Conservation (phyloP, 345 rosid genomes). For the Triadica sebifera region DNA sequence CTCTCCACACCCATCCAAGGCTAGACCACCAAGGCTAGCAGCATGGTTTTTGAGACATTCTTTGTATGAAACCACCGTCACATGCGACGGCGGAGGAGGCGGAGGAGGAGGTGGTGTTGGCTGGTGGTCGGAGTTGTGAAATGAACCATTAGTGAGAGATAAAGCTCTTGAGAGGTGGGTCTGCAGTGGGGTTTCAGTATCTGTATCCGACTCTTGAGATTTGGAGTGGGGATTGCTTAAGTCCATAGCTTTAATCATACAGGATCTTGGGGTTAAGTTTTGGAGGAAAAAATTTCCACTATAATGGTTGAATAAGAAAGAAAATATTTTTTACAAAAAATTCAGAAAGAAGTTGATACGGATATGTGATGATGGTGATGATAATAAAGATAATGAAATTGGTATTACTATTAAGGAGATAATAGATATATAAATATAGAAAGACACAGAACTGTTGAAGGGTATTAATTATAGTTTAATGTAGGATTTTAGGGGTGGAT, state of each 20-base stretch:
- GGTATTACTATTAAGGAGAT: neutral
- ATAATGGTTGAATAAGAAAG: no score
- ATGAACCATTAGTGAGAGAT: slow-evolving; percentile 16
- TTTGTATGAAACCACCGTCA: slow-evolving; percentile 55
- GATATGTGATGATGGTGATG: neutral
- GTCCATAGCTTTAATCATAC: slow-evolving; percentile 22
- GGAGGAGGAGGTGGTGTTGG: slow-evolving; percentile 6
- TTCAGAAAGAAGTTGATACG: neutral
- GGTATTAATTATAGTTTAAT: neutral
- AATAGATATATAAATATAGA: neutral
- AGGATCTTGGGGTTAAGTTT: neutral
- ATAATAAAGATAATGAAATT: neutral
- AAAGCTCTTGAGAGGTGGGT: slow-evolving; percentile 24
- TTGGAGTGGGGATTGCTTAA: neutral
- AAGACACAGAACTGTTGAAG: neutral
- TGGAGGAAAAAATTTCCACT: no score
- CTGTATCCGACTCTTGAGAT: slow-evolving; percentile 20
- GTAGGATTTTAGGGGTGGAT: neutral
- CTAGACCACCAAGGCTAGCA: slow-evolving; percentile 66
- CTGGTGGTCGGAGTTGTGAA: neutral
- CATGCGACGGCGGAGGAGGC: slow-evolving; percentile 6
- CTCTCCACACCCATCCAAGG: slow-evolving; percentile 87
- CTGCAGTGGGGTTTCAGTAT: slow-evolving; percentile 27
- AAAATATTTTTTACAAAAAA: neutral
- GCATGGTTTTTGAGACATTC: slow-evolving; percentile 87